Evolutionary conservation across 306 rosid species (phyloP), one percentile per base, ranked within the genome.

Genomic region (Cucurbita maxima): DNA sequence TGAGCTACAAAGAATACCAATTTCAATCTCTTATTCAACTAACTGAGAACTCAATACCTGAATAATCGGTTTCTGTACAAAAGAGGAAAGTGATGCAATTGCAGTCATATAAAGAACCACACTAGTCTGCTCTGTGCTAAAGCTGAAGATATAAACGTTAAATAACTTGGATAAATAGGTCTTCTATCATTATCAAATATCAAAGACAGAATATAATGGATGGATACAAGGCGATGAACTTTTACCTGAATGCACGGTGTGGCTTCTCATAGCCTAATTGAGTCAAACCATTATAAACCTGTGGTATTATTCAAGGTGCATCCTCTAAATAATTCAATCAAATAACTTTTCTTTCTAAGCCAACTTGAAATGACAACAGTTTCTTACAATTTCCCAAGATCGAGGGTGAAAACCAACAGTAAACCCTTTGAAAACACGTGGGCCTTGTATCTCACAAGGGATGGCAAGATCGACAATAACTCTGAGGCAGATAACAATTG

Each of bases 361-460:
- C 64, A 58, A 30, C 57, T 7, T 56, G 37, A 67, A 76, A 82
- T 40, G 60, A 41, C 73, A 81, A 48, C 72, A 59, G 68, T 75
- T 18, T 77, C 95, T 84, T 83, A 94, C 99, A 81, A 94, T 83
- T 79, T 94, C 99, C 99, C 99, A 94, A 57, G 99, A 82, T 59
- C 97, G 82, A 3, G 97, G 99, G 83, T 94, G 97, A 83, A 94
- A 91, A 67, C 99, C 99, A 81, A 89, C 92, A 55, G 96, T 91
- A 83, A 88, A 89, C 67, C 99, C 99, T 87, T 81, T 85, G 78
- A 90, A 94, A 36, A 91, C 84, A 30, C 81, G 86, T 55, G 92
- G 92, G 75, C 99, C 95, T 45, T 92, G 86, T 60, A 83, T 77
- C 82, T 83, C 91, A 66, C 99, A 94, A 43, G 83, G 83, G 75